Evolutionary conservation across 176 grass and related monocot genomes (phyloP), one percentile per base, ranked within the genome.

Genomic region (Otatea glauca): DNA sequence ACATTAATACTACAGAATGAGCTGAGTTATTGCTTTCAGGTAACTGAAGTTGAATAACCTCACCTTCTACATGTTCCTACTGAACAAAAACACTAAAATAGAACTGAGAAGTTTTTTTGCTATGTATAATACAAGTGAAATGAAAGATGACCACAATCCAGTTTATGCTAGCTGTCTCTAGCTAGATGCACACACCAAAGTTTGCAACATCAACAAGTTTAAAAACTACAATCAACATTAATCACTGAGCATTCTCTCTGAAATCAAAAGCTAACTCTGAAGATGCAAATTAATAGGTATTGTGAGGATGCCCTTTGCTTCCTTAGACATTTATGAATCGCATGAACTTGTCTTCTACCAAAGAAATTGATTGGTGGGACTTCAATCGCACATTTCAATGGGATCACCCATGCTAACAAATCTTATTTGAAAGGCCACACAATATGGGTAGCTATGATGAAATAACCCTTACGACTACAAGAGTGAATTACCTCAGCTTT

Each of bases 401-500:
- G 29, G 39, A 58, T 51, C 17, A 84, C 5, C 1, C 27, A 15
- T 62, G 55, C 55, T 39, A 44, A 4, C 18, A 76, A 86, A 76
- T 9, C 34, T 70, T 16, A 23, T 7, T 72, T 44, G 39, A 68
- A 75, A 45, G 2, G 6, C 11, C 35, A 83, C 18, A 34, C 4
- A 88, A 75, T 13, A 81, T 5, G 13, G 38, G 16, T 4, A 50
- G 34, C 1, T 53, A 43, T 58, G 10, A 18, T 51, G 18, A 72
- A 23, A 66, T 8, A 76, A 42, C 6, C 9, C 2, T 68, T 80
- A 18, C 74, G 65, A n/a, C 42, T 70, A 43, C 14, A 72, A 69
- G 5, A 75, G 29, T 32, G 63, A 29, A 70, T 67, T 83, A 93
- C 96, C 96, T 98, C 93, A 81, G 96, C 96, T 86, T 92, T 98